Evolutionary conservation across 1,284 basidiomycete genomes (phyloP).

Genomic region (Sphaerobolus stellatus): DNA sequence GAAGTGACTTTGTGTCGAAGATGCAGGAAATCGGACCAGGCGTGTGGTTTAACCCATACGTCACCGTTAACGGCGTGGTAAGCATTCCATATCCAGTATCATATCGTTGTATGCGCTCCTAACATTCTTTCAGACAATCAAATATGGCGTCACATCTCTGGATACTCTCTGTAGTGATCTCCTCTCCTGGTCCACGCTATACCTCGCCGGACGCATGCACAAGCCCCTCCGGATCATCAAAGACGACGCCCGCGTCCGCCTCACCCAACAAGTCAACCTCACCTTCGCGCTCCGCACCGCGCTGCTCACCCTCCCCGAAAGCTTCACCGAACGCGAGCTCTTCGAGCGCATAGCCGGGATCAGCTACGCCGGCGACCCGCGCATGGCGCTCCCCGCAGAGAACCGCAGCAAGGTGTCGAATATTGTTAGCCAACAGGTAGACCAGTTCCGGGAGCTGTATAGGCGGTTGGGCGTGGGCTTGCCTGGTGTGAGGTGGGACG

Average conservation of each 20-base stretch:
- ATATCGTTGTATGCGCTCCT: constrained; percentile 16
- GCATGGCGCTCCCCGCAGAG: constrained; percentile 93
- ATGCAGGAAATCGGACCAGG: constrained; percentile 84
- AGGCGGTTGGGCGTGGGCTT: constrained; percentile 74
- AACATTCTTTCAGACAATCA: constrained; percentile 66
- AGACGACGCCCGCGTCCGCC: constrained; percentile 83
- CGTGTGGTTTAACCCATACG: constrained; percentile 93
- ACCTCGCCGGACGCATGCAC: constrained; percentile 95
- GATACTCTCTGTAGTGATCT: constrained; percentile 88
- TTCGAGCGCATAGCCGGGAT: constrained; percentile 87
- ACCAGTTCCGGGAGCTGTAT: constrained; percentile 88
- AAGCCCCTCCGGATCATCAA: constrained; percentile 91
- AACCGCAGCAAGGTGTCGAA: constrained; percentile 94
- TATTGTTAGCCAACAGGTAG: constrained; percentile 81
- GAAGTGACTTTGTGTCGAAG: constrained; percentile 72
- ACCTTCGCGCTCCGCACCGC: constrained; percentile 86
- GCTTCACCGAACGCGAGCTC: constrained; percentile 76
- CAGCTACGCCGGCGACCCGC: constrained; percentile 87
- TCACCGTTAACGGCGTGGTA: constrained; percentile 81
- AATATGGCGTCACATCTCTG: constrained; percentile 96
- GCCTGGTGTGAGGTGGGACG: constrained; percentile 71
- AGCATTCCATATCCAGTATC: constrained; percentile 36
- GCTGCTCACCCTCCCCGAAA: constrained; percentile 58
- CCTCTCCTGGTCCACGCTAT: constrained; percentile 90
- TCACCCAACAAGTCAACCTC: constrained; percentile 92